phyloP scores from a whole-genome alignment of 805 yeast species.

The Teunomyces panamensis region DNA sequence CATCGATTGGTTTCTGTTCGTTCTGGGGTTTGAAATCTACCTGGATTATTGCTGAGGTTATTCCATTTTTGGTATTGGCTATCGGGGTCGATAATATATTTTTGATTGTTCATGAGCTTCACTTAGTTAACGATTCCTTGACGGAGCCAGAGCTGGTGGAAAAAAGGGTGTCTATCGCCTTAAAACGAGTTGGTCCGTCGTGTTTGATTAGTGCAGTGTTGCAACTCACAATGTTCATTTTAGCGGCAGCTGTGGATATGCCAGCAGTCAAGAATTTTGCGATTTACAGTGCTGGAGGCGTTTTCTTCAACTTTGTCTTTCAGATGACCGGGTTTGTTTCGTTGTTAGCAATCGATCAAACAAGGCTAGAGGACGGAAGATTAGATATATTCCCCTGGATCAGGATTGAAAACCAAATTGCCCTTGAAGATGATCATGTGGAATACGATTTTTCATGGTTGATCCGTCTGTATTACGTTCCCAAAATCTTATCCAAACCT shows the following conservation, averaged over 20 bases:
- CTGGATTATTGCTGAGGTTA: conserved; percentile 91
- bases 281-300: conserved; percentile 82
- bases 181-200: conserved; percentile 82
- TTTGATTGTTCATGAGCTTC: conserved; percentile 76
- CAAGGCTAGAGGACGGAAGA: conserved; percentile 54
- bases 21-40: conserved; percentile 80
- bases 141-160: conserved; percentile 42
- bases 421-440: conserved; percentile 10
- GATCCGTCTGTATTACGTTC: conserved; percentile 54
- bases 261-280: conserved; percentile 97
- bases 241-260: conserved; percentile 84
- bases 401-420: conserved; percentile 4
- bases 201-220: conserved; percentile 73
- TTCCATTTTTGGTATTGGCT: conserved; percentile 88
- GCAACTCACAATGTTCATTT: conserved; percentile 73
- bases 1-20: conserved; percentile 82
- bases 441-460: conserved; percentile 26
- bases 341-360: conserved; percentile 64
- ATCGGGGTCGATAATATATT: conserved; percentile 96
- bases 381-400: conserved; percentile 64
- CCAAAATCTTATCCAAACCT: conserved; percentile 49
- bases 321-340: conserved; percentile 84
- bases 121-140: conserved; percentile 46
- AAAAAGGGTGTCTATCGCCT: conserved; percentile 58
- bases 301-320: conserved; percentile 67